Conservation (phyloP, 2,329 filamentous ascomycete species). For the Atkinsonella texensis region DNA sequence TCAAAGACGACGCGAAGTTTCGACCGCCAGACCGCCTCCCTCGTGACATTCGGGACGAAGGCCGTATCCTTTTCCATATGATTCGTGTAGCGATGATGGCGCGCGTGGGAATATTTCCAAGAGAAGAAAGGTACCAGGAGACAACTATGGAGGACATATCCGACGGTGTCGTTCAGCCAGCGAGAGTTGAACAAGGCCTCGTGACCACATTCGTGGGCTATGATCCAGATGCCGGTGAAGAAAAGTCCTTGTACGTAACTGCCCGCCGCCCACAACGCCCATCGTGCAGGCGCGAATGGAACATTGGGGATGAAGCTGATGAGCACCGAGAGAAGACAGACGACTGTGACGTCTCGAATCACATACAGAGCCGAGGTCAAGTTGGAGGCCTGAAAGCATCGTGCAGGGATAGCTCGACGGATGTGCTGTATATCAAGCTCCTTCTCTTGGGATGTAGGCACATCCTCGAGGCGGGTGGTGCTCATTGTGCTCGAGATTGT, state of each 20-base stretch:
- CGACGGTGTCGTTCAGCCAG: constrained; percentile 47
- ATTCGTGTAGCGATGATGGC: constrained; percentile 57
- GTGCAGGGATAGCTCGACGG: background rate
- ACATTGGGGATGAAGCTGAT: background rate
- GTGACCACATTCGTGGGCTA: constrained; percentile 61
- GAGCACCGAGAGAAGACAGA: background rate
- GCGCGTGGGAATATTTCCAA: constrained; percentile 58
- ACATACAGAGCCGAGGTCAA: background rate
- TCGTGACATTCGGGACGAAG: constrained; percentile 39
- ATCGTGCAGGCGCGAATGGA: background rate
- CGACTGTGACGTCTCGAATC: background rate
- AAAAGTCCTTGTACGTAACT: constrained; percentile 51
- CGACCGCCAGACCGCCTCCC: constrained; percentile 13
- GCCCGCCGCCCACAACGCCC: background rate
- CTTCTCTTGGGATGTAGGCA: background rate
- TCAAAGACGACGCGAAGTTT: constrained; percentile 23
- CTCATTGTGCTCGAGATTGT: background rate
- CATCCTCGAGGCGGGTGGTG: background rate
- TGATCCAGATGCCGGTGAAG: constrained; percentile 57
- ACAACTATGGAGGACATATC: constrained; percentile 51
- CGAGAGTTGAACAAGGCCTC: constrained; percentile 48
- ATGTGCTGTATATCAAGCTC: background rate
- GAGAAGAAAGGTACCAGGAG: constrained; percentile 60
- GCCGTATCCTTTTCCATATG: constrained; percentile 58
- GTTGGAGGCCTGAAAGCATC: background rate